Evolutionary conservation across 768 basidiomycete species (phyloP), one percentile per base, ranked within the genome.

Genomic region (Rhodotorula babjevae): DNA sequence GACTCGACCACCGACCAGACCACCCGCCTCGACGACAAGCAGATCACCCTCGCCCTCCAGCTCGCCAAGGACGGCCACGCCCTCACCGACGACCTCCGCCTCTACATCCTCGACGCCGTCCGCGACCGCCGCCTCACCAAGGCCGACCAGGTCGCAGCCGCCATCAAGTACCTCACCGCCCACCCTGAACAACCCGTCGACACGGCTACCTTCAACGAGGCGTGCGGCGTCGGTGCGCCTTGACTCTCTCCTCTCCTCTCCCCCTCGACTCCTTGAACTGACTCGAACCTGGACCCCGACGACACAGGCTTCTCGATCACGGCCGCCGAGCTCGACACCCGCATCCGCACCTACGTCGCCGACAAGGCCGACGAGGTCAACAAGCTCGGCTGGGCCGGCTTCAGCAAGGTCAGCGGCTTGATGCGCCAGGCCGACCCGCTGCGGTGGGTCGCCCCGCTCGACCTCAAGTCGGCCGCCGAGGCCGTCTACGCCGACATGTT

Each of bases 181-280:
- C 85, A 87, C 76, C 81, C 84, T 36, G 36, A 36, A 31, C 64
- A 83, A 3, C 88, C 92, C 0, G 82, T 91, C 49, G 83, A 93
- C 75, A 85, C 87, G 21, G 81, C 78, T 19, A 88, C 87, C 55
- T 95, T 97, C 78, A 85, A 93, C 78, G 83, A 85, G 73, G 83
- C 86, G 19, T 93, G 91, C 79, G 95, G 95, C 73, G 88, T 97
- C 70, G 95, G 95, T 93, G 72, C 77, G 91, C 82, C 21, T n/a
- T n/a, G n/a, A n/a, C n/a, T n/a, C n/a, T 52, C 44, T 42, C 27
- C 25, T 49, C 19, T 19, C 27, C 44, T 27, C 40, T 27, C 50
- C 8, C 23, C 3, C 59, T 23, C 10, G 6, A n/a, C 42, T n/a
- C 33, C 36, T n/a, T 18, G 36, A 36, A 16, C 57, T 59, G 16